Conservation (phyloP, 73 alveolate species). For the Symbiodinium natans region DNA sequence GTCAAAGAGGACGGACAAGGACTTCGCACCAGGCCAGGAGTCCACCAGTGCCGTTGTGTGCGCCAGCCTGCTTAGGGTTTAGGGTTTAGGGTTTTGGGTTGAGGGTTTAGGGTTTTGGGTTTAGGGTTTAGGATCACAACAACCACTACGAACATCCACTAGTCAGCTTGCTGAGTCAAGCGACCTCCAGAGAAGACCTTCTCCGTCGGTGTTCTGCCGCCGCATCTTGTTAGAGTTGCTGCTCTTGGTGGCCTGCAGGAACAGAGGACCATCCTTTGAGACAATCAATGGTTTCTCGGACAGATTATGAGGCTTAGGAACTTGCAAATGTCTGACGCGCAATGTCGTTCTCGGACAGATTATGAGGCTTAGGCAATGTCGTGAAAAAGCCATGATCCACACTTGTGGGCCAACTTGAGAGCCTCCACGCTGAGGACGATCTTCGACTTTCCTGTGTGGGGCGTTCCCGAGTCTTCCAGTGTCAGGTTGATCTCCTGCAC, state of each 20-base stretch:
- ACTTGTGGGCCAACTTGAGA: no score
- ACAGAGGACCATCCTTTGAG: no score
- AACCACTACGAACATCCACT: background rate
- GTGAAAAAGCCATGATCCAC: no score
- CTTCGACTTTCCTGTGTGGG: constrained; percentile 67
- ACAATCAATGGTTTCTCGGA: no score
- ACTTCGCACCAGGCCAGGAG: constrained; percentile 81
- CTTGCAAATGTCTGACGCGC: no score
- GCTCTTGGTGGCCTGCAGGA: constrained; percentile 22
- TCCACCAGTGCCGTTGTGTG: constrained; percentile 83
- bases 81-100: background rate
- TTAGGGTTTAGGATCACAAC: background rate
- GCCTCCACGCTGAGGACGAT: constrained; percentile 79
- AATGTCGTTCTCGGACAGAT: no score
- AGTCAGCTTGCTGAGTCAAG: background rate
- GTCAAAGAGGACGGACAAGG: constrained; percentile 64
- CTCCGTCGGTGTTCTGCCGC: constrained; percentile 32
- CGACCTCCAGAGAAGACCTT: constrained; percentile 68
- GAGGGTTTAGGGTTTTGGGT: no score
- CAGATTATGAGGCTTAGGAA: no score
- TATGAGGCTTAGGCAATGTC: no score
- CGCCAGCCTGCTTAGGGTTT: background rate
- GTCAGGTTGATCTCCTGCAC: constrained; percentile 42
- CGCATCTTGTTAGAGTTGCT: constrained; percentile 1
- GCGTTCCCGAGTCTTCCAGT: constrained; percentile 43